Conservation (phyloP, 2,329 filamentous ascomycete species). For the Cryphonectria parasitica region DNA sequence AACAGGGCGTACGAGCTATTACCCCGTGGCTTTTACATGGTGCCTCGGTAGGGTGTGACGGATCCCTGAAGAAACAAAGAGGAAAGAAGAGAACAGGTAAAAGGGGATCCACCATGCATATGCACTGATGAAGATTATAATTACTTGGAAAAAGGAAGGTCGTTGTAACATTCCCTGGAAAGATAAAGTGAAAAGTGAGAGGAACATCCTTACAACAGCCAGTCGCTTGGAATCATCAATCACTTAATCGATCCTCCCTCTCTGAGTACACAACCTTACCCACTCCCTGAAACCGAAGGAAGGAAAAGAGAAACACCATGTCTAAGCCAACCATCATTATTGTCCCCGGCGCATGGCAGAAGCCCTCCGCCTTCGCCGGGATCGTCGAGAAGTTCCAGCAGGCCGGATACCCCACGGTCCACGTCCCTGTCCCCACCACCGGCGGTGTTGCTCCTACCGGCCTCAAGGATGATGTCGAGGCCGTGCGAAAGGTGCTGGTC, state of each 20-base stretch:
- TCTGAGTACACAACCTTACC: too few relatives aligned
- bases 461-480: conserved; percentile 35
- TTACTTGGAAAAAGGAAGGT: background rate
- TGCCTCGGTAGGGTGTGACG: background rate
- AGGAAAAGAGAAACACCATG: background rate
- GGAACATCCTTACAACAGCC: too few relatives aligned
- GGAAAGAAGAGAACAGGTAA: background rate
- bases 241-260: too few relatives aligned
- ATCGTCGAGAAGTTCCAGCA: conserved; percentile 35
- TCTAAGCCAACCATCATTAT: conserved; percentile 34
- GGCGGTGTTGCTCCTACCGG: conserved; percentile 10
- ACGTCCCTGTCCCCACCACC: conserved; percentile 34
- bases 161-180: background rate
- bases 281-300: background rate
- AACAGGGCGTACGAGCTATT: background rate
- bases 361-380: conserved; percentile 34
- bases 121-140: background rate
- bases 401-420: conserved; percentile 37
- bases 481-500: conserved; percentile 32
- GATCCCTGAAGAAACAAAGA: background rate
- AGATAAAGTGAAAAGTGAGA: background rate
- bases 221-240: background rate
- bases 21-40: background rate
- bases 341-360: conserved; percentile 42
- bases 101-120: background rate